phyloP scores from a whole-genome alignment of 73 alveolate genomes.

The Halteria grandinella region DNA sequence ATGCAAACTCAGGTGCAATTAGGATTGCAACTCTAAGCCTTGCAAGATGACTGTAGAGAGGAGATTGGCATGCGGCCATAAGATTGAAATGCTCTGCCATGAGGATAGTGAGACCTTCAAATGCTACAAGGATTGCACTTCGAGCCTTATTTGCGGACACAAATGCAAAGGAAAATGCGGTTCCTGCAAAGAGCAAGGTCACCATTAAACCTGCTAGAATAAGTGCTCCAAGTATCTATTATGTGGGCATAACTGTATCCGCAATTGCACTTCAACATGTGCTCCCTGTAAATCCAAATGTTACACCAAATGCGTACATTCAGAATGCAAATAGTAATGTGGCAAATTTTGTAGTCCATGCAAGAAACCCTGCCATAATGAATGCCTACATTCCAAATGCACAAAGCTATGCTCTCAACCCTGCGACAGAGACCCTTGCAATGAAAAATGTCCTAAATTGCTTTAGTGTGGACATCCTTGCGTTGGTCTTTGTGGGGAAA shows the following conservation, averaged over 20 bases:
- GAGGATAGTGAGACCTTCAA: slow-evolving; percentile 64
- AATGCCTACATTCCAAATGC: slow-evolving; percentile 74
- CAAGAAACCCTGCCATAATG: slow-evolving; percentile 59
- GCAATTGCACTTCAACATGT: slow-evolving; percentile 68
- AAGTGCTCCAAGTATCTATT: slow-evolving; percentile 63
- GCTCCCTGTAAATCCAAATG: slow-evolving; percentile 70
- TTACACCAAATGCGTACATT: slow-evolving; percentile 68
- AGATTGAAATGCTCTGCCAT: slow-evolving; percentile 15
- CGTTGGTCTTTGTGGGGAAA: slow-evolving; percentile 87
- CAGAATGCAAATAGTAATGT: slow-evolving; percentile 70
- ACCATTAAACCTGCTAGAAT: slow-evolving; percentile 70
- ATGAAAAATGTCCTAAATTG: slow-evolving; percentile 55
- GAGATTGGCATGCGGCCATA: slow-evolving; percentile 2
- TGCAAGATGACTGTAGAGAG: neutral
- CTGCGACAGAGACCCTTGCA: slow-evolving; percentile 73
- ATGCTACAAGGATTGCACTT: slow-evolving; percentile 29
- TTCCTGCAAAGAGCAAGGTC: slow-evolving; percentile 53
- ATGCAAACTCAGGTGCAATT: slow-evolving; percentile 2
- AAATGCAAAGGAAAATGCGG: slow-evolving; percentile 77
- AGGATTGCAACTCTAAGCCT: neutral
- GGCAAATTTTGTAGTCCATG: slow-evolving; percentile 73
- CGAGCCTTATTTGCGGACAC: slow-evolving; percentile 71
- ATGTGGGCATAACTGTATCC: slow-evolving; percentile 81
- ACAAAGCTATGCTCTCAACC: slow-evolving; percentile 63
- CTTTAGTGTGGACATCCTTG: slow-evolving; percentile 80